Conservation (phyloP, 768 basidiomycete genomes). For the Podaxis rugospora region DNA sequence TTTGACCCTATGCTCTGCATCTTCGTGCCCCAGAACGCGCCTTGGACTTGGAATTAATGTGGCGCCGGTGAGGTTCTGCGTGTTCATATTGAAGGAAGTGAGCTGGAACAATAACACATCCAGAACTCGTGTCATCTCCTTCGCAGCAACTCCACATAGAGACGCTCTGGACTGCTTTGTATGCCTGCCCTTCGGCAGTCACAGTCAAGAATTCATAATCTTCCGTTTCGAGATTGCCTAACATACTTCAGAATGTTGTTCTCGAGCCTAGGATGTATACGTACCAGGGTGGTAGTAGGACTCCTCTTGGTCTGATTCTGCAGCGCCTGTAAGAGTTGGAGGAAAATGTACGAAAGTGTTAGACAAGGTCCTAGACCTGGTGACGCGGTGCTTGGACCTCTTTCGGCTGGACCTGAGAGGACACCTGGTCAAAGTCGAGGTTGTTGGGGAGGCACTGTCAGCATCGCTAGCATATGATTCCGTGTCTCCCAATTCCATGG, state of each 20-base stretch:
- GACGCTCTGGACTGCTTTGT: slow-evolving; percentile 28
- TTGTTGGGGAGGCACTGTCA: slow-evolving; percentile 14
- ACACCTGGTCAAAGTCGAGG: slow-evolving; percentile 12
- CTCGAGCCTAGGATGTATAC: slow-evolving; percentile 3
- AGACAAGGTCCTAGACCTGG: not conserved
- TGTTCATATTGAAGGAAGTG: slow-evolving; percentile 11
- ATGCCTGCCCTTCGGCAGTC: slow-evolving; percentile 27
- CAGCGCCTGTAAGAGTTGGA: not conserved
- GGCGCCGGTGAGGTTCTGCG: not conserved
- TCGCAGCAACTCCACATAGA: slow-evolving; percentile 47
- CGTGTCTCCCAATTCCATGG: slow-evolving; percentile 27
- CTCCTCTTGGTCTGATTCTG: slow-evolving; percentile 7
- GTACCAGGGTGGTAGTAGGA: slow-evolving; percentile 35
- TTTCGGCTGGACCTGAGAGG: slow-evolving; percentile 13
- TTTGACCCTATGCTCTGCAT: not conserved
- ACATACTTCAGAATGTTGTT: not conserved
- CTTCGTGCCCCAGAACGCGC: not conserved
- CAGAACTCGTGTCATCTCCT: slow-evolving; percentile 34
- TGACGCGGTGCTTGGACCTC: slow-evolving; percentile 8
- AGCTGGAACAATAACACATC: slow-evolving; percentile 24
- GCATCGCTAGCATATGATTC: slow-evolving; percentile 1
- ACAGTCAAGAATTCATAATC: slow-evolving; percentile 37
- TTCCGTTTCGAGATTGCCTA: slow-evolving; percentile 34
- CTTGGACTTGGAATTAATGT: not conserved
- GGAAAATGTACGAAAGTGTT: slow-evolving; percentile 8